Base-by-base conservation (phyloP, 306 rosid species). In the Trifolium dubium region DNA sequence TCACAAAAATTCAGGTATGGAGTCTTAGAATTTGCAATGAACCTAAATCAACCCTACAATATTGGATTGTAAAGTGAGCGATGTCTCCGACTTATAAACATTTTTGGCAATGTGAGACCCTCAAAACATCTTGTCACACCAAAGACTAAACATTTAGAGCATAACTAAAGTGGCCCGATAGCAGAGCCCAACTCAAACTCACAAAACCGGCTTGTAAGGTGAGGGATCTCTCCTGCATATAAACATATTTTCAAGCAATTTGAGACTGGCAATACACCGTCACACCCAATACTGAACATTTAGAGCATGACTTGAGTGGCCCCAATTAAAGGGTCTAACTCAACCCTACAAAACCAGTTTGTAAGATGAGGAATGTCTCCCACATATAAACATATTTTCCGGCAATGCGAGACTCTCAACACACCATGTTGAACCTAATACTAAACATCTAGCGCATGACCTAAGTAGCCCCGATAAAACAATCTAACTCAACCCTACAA, bases 1-100 rank as follows among this genome's bases (percentile, higher is more conserved):
- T 63, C 79, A 32, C 74, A 83, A 43, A 81, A 40, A 67, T 56
- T 80, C 81, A 69, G 60, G 5, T 69, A 67, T 28, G 8, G 8
- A 56, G 28, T 56, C 7, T 56, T 10, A 56, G 37, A 56, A 56
- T 11, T 28, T 28, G 10, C 3, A 56, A 11, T 5, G 0, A 2
- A 2, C 63, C 37, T 23, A 28, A 28, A 1, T 56, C 37, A 28
- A 28, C 3, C 8, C 37, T 11, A 56, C 8, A 49, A n/a, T n/a
- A n/a, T 2, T 7, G 23, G 18, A 3, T n/a, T 49, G 17, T n/a
- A 49, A 49, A 3, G 55, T n/a, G 3, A n/a, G 14, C 14, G 14
- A 44, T 3, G 4, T 5, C 50, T 12, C 15, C 50, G 10, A 39
- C 43, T 11, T 44, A 44, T 12, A 44, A 44, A n/a, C 23, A 49